Evolutionary conservation across 1,139 yeast species (phyloP), one percentile per base, ranked within the genome.

Genomic region (Magnusiomyces sp.): DNA sequence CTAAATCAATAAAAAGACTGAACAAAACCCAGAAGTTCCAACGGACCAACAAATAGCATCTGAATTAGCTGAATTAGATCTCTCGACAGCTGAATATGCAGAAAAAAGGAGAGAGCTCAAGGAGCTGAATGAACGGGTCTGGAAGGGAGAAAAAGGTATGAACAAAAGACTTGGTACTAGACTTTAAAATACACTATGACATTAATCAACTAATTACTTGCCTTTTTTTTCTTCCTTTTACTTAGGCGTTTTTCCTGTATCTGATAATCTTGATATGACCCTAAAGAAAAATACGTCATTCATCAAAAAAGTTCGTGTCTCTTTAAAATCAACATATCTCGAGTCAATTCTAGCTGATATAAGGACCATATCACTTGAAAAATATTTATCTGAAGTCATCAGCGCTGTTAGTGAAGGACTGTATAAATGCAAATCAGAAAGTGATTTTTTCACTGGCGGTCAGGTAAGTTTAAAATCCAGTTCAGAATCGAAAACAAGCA

Each of bases 261-360:
- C 71, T 1, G 55, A 62, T 14, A 73, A 75, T 45, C 69, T 83
- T 14, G 97, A 90, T 62, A 72, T 95, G 0, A 82, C 92, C 48
- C 70, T 90, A 54, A 90, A 89, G 71, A 86, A 83, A 63, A 88
- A 90, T 62, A 82, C 89, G 3, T 84, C 89, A 0, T 86, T 88
- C 58, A 81, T 88, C 51, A 83, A 83, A 61, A 83, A 83, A 59
- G 66, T 88, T 48, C 75, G 81, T 55, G 71, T 76, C 2, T 73
- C 82, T 2, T 68, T 88, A 42, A 75, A 69, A 38, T 75, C 71
- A 38, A 83, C 79, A 2, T 65, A 69, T 29, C 71, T 69, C 45
- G 71, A 69, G 40, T 63, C 73, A 4, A 65, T 86, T 4, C 54
- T 87, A 32, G 76, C 76, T 50, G 95, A 88, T 51, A 74, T 89